phyloP scores from a whole-genome alignment of 2,329 filamentous ascomycete species.

The Thelonectria rubi region DNA sequence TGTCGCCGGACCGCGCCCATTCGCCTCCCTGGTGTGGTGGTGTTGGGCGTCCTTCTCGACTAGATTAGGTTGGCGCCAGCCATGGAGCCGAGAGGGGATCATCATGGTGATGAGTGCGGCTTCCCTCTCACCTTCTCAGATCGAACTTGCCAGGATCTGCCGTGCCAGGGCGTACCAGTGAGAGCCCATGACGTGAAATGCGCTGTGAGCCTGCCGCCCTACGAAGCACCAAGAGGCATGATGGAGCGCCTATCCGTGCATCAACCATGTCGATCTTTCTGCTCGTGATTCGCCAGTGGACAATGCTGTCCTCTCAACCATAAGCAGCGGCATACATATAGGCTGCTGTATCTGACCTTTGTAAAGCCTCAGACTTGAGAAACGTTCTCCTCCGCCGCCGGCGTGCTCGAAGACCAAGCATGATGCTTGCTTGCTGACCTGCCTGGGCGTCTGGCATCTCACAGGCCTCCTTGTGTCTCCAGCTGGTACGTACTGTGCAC shows the following conservation, averaged over 20 bases:
- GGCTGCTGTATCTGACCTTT: background rate
- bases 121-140: constrained; percentile 14
- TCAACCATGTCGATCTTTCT: background rate
- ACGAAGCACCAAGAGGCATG: background rate
- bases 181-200: constrained; percentile 31
- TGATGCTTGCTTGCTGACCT: constrained; percentile 16
- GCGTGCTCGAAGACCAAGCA: constrained; percentile 16
- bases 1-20: constrained; percentile 32
- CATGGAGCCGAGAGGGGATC: constrained; percentile 7
- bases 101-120: constrained; percentile 20
- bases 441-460: constrained; percentile 16
- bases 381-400: background rate
- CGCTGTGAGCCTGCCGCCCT: background rate
- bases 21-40: constrained; percentile 22
- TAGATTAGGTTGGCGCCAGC: constrained; percentile 6
- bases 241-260: background rate
- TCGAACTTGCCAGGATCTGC: constrained; percentile 25
- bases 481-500: constrained; percentile 17
- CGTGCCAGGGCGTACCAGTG: constrained; percentile 21
- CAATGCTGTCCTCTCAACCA: constrained; percentile 2
- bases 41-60: constrained; percentile 15
- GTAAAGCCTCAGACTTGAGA: background rate
- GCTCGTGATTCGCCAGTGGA: constrained; percentile 1
- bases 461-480: constrained; percentile 7
- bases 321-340: background rate